A percentile compares a stretch with the other conserved stretches of the same genome.
These are phyloP conservation scores for Hortiboletus campestris DNA, from an alignment of 768 basidiomycete genomes.

Conservation along the genomic window DNA sequence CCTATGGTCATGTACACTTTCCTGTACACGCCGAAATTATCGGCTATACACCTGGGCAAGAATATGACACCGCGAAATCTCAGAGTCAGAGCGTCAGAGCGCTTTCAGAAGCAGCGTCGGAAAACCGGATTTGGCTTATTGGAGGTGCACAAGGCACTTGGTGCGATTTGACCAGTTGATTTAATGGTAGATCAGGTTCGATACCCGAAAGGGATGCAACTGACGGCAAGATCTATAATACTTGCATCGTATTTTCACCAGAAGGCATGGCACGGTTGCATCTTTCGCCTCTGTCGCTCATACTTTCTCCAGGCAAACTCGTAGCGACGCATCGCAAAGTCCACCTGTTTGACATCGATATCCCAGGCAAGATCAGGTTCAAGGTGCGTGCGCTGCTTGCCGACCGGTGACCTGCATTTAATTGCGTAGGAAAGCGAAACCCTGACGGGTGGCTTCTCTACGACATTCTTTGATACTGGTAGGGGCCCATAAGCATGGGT, in stretches of 20 bases:
- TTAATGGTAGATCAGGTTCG: slow-evolving; percentile 56
- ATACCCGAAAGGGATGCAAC: slow-evolving; percentile 79
- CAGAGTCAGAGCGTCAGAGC: slow-evolving; percentile 77
- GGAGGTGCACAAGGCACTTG: slow-evolving; percentile 58
- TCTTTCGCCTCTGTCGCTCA: not conserved
- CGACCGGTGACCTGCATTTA: not conserved
- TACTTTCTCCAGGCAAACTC: slow-evolving; percentile 61
- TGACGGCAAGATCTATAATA: slow-evolving; percentile 82
- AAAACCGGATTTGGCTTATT: slow-evolving; percentile 82
- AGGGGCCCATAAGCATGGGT: slow-evolving; percentile 3
- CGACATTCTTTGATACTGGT: slow-evolving; percentile 91
- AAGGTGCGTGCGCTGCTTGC: slow-evolving; percentile 48
- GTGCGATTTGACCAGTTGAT: not conserved
- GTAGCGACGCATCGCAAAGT: slow-evolving; percentile 90
- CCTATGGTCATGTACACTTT: slow-evolving; percentile 78
- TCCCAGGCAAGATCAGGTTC: slow-evolving; percentile 88
- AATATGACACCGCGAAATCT: slow-evolving; percentile 54
- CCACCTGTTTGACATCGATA: slow-evolving; percentile 97
- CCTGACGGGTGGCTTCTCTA: slow-evolving; percentile 67
- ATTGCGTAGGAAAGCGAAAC: slow-evolving; percentile 78
- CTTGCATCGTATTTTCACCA: slow-evolving; percentile 87
- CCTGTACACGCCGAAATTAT: slow-evolving; percentile 82
- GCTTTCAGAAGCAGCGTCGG: slow-evolving; percentile 78
- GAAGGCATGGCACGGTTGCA: slow-evolving; percentile 43
- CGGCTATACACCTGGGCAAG: slow-evolving; percentile 53